These are phyloP conservation scores for Populus davidiana DNA, from an alignment of 345 rosid species.

Conservation along the genomic window DNA sequence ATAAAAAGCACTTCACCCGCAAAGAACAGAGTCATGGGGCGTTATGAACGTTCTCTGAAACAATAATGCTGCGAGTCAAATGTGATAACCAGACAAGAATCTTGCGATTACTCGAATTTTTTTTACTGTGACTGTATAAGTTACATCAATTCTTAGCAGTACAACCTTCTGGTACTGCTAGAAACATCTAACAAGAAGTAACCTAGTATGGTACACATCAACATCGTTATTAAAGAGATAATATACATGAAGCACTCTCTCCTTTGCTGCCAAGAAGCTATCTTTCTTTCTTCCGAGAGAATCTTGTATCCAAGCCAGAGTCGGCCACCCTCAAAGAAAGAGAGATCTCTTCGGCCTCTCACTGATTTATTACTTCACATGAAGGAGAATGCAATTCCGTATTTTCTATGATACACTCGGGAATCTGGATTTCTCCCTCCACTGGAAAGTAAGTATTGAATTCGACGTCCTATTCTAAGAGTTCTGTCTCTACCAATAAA, in stretches of 20 bases:
- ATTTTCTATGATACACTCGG: constrained; percentile 9
- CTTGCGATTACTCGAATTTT: background rate
- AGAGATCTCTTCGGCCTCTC: background rate
- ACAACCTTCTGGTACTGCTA: background rate
- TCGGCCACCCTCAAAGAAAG: background rate
- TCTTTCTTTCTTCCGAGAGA: constrained; percentile 23
- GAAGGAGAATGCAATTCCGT: background rate
- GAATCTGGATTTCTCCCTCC: constrained; percentile 12
- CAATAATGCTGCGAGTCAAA: background rate
- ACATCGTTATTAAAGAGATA: constrained; percentile 16
- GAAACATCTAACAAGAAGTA: background rate
- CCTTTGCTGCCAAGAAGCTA: constrained; percentile 15
- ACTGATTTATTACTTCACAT: constrained; percentile 12
- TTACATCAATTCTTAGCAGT: constrained; percentile 1
- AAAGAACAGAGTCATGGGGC: background rate
- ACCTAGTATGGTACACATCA: background rate
- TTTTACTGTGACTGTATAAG: background rate
- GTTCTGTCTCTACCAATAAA: constrained; percentile 24
- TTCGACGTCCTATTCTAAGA: constrained; percentile 11
- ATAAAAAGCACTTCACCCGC: background rate
- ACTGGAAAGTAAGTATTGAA: constrained; percentile 10
- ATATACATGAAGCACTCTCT: constrained; percentile 28
- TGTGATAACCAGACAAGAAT: constrained; percentile 1
- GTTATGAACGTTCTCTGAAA: background rate
- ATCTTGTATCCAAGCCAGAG: constrained; percentile 9